A percentile compares a stretch with the other conserved stretches of the same genome.
Evolutionary conservation across 495 filamentous ascomycete species (phyloP).

Genomic region (Penicillium odoratum): DNA sequence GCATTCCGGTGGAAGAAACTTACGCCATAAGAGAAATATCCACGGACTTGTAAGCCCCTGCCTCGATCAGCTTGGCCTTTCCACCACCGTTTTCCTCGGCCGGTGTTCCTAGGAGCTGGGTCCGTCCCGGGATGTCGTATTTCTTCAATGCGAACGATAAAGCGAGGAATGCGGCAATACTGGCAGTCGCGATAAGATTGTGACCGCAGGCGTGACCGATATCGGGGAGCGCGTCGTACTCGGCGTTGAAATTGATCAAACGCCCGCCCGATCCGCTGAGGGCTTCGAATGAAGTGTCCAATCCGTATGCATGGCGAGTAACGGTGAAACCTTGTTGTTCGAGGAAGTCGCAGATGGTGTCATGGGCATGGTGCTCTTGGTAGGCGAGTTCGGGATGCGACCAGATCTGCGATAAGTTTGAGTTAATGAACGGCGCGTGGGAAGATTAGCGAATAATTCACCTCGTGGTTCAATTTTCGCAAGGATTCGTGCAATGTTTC

Average conservation of each 20-base stretch:
- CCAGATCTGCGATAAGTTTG: conserved; percentile 48
- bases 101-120: conserved; percentile 67
- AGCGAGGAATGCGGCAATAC: conserved; percentile 60
- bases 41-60: conserved; percentile 63
- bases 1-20: conserved; percentile 7
- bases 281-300: conserved; percentile 43
- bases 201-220: conserved; percentile 71
- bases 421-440: not conserved
- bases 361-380: conserved; percentile 57
- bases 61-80: conserved; percentile 64
- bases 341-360: conserved; percentile 57
- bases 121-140: conserved; percentile 52
- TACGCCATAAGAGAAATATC: conserved; percentile 67
- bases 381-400: conserved; percentile 61
- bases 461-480: conserved; percentile 31
- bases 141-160: conserved; percentile 49
- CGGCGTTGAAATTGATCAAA: conserved; percentile 46
- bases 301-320: conserved; percentile 49
- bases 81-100: conserved; percentile 72
- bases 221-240: conserved; percentile 56
- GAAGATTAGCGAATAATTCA: conserved; percentile 3
- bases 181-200: conserved; percentile 67
- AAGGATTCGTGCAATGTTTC: conserved; percentile 26
- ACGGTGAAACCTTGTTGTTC: conserved; percentile 55
- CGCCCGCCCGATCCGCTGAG: conserved; percentile 41